Percentiles rank a stretch among this genome's conserved stretches.
Conservation (phyloP, 108 stramenopile genomes). For the Conticribra guillardii region DNA sequence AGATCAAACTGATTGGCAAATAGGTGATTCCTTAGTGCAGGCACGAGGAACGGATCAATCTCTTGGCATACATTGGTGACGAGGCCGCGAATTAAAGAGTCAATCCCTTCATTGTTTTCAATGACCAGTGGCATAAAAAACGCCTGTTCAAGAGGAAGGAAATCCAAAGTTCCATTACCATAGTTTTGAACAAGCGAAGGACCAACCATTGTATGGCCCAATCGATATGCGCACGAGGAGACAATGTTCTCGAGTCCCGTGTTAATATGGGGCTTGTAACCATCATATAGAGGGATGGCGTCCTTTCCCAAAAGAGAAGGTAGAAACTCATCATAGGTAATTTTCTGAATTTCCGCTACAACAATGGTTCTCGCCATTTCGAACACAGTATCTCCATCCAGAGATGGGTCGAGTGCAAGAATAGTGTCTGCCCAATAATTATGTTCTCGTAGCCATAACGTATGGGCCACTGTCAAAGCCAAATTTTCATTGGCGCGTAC, state of each 20-base stretch:
- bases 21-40: conserved; percentile 34
- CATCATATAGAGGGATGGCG: conserved; percentile 38
- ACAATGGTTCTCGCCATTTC: conserved; percentile 31
- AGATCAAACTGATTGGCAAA: conserved; percentile 31
- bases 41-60: conserved; percentile 30
- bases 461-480: conserved; percentile 26
- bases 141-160: conserved; percentile 2
- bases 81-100: conserved; percentile 37
- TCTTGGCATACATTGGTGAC: conserved; percentile 25
- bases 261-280: conserved; percentile 29
- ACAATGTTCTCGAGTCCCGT: conserved; percentile 42
- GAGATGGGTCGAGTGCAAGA: not conserved
- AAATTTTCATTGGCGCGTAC: conserved; percentile 52
- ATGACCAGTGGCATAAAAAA: conserved; percentile 25
- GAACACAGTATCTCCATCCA: conserved; percentile 32
- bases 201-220: conserved; percentile 53
- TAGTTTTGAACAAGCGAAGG: conserved; percentile 12
- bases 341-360: conserved; percentile 42
- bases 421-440: conserved; percentile 42
- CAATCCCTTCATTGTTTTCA: conserved; percentile 16
- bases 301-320: conserved; percentile 43
- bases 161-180: conserved; percentile 9
- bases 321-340: conserved; percentile 45
- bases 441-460: conserved; percentile 48
- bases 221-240: conserved; percentile 32